Evolutionary conservation across 306 rosid genomes (phyloP), one percentile per base, ranked within the genome.

Genomic region (Prunus salicina): DNA sequence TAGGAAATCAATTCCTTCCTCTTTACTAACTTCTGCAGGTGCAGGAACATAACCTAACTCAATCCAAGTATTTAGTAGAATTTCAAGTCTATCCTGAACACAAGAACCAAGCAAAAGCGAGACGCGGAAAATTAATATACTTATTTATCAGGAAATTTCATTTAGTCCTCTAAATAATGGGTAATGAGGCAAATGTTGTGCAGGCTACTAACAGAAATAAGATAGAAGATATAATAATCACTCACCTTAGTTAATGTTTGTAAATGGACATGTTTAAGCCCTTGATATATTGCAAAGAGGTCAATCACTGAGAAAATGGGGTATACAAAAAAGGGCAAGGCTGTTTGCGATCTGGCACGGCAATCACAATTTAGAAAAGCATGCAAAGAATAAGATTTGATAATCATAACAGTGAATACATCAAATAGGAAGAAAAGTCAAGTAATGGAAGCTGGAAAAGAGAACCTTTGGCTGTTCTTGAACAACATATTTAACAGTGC

Each of bases 1-100:
- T 16, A 86, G 82, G 76, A 91, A 84, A 83, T 79, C 81, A 22
- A 93, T 77, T 73, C 96, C 97, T 87, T 93, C 98, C 72, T 72
- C 84, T 74, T 86, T 86, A 81, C 97, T 91, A 75, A 88, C 94
- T 82, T 91, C 96, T 79, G 94, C 93, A 62, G 98, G 97, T 16
- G 93, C 72, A 65, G 94, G 93, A 82, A 91, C 90, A 18, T 82
- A 79, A 72, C 97, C 90, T 16, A 43, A 75, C 84, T 88, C 93
- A 62, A 93, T 83, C 97, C 98, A 93, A 67, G 85, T 87, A 82
- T 77, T 87, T 79, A 91, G 79, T 80, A 91, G 81, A 75, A 91
- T 87, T 88, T 91, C 96, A 80, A 94, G 93, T 86, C 98, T 88
- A 90, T 91, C 98, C 98, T 93, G 88, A 76, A 76, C 80, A 81